Evolutionary conservation across 2,329 filamentous ascomycete genomes (phyloP).

Genomic region (Penicillium sp.): DNA sequence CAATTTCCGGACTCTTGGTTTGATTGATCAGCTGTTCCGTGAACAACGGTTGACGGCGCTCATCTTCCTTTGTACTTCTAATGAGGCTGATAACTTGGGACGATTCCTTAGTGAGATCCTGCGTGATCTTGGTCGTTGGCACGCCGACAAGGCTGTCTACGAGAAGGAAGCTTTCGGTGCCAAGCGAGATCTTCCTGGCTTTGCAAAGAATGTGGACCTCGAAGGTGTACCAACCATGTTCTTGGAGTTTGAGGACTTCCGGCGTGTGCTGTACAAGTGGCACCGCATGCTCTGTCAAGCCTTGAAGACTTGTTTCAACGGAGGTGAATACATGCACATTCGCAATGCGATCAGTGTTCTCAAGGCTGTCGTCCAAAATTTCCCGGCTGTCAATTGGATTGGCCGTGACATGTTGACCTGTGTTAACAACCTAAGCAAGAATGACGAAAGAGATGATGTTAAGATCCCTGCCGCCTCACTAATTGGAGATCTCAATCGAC

Average conservation of each 20-base stretch:
- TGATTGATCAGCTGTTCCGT: constrained; percentile 82
- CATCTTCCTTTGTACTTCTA: constrained; percentile 85
- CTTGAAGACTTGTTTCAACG: constrained; percentile 76
- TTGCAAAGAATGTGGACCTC: constrained; percentile 70
- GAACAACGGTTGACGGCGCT: constrained; percentile 77
- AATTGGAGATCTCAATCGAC: constrained; percentile 49
- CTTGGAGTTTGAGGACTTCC: constrained; percentile 82
- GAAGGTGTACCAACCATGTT: constrained; percentile 70
- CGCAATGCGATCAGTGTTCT: constrained; percentile 91
- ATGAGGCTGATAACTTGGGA: constrained; percentile 90
- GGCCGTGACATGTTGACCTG: constrained; percentile 53
- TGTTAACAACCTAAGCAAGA: constrained; percentile 46
- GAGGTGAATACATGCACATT: constrained; percentile 95
- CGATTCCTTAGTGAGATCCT: constrained; percentile 83
- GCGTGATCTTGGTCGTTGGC: constrained; percentile 80
- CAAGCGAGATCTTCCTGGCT: constrained; percentile 70
- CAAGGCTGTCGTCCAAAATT: constrained; percentile 75
- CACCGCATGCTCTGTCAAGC: constrained; percentile 79
- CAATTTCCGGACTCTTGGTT: constrained; percentile 80
- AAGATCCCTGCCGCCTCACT: constrained; percentile 52
- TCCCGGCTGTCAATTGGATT: constrained; percentile 89
- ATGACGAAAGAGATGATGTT: constrained; percentile 49
- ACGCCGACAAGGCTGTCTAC: constrained; percentile 72
- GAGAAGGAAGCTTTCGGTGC: constrained; percentile 77
- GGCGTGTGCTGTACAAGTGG: constrained; percentile 84